These are phyloP conservation scores for Babesia ovis DNA, from an alignment of 169 alveolate genomes.

Conservation along the genomic window DNA sequence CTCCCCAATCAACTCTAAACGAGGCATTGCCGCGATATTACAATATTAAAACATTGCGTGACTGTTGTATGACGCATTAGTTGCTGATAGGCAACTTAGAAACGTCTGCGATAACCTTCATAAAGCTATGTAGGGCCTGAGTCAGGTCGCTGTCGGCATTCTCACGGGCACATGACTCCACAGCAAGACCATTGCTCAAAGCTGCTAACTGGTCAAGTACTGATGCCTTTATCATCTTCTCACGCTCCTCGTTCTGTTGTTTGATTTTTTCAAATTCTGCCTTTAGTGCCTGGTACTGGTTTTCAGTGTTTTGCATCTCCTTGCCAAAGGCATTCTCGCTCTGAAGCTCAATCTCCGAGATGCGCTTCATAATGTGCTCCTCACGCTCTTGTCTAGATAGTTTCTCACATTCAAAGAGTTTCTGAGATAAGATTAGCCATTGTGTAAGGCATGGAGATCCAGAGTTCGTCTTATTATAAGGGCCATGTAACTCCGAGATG, in stretches of 20 bases:
- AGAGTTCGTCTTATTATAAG: neutral
- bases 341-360: conserved; percentile 55
- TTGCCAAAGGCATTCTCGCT: conserved; percentile 48
- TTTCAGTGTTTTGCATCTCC: conserved; percentile 52
- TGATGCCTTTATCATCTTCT: conserved; percentile 68
- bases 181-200: conserved; percentile 76
- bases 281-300: conserved; percentile 45
- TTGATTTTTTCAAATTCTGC: conserved; percentile 38
- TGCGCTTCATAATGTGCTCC: conserved; percentile 57
- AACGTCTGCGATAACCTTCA: conserved; percentile 71
- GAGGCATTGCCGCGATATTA: conserved; percentile 3
- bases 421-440: conserved; percentile 14
- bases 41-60: neutral
- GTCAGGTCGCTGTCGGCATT: conserved; percentile 90
- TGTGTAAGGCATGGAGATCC: neutral
- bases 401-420: conserved; percentile 55
- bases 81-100: conserved; percentile 37
- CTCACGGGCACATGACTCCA: conserved; percentile 86
- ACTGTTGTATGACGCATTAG: conserved; percentile 9
- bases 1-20: conserved; percentile 40
- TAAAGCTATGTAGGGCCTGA: conserved; percentile 87
- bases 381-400: conserved; percentile 63
- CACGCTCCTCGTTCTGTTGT: conserved; percentile 54
- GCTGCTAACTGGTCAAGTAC: conserved; percentile 81
- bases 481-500: neutral